These are phyloP conservation scores for Floccularia luteovirens DNA, from an alignment of 768 basidiomycete species.

Conservation along the genomic window DNA sequence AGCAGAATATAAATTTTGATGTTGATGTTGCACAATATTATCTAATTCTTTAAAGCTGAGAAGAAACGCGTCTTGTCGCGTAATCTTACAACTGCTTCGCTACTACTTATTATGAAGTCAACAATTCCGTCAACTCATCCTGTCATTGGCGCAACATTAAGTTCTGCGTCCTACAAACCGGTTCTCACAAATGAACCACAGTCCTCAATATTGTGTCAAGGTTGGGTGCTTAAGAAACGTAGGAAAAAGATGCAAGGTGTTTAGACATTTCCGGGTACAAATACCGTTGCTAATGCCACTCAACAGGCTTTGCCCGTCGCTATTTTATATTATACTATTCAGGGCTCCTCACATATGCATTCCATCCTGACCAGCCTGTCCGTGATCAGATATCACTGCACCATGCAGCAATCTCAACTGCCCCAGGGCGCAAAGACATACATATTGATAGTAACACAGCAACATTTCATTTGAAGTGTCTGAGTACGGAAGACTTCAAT, in stretches of 20 bases:
- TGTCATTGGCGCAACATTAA: constrained; percentile 2
- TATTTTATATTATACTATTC: constrained; percentile 67
- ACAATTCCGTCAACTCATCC: neutral
- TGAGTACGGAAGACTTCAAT: constrained; percentile 63
- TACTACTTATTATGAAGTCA: too few relatives aligned
- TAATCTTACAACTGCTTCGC: too few relatives aligned
- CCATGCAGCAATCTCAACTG: constrained; percentile 72
- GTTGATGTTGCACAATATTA: too few relatives aligned
- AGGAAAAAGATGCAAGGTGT: constrained; percentile 85
- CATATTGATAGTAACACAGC: constrained; percentile 71
- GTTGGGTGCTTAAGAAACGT: constrained; percentile 84
- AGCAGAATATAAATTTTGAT: too few relatives aligned
- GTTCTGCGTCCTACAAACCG: too few relatives aligned
- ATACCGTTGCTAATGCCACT: constrained; percentile 1
- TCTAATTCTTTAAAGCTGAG: too few relatives aligned
- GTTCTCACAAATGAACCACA: too few relatives aligned
- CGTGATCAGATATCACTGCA: constrained; percentile 64
- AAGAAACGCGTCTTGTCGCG: too few relatives aligned
- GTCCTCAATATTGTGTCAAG: constrained; percentile 42
- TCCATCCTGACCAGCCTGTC: constrained; percentile 62
- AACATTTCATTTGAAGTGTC: constrained; percentile 78
- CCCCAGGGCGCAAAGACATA: constrained; percentile 68
- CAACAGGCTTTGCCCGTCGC: constrained; percentile 73
- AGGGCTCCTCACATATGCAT: constrained; percentile 68
- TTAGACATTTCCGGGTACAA: constrained; percentile 2